Evolutionary conservation across 2,329 filamentous ascomycete genomes (phyloP).

Genomic region (Fusarium cicatricum): DNA sequence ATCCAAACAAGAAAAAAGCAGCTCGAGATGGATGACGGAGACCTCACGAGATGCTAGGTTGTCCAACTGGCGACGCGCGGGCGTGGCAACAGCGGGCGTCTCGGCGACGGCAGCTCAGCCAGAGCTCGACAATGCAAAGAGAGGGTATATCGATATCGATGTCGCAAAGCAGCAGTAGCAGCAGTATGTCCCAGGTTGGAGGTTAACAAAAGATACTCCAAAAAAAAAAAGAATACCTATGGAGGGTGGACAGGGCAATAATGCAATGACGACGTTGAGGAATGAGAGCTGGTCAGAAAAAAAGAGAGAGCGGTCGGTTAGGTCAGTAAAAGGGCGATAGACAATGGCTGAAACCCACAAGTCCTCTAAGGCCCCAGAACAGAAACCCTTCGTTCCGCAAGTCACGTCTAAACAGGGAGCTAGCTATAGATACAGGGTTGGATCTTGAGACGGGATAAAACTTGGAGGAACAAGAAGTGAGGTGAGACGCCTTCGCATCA

Average conservation of each 20-base stretch:
- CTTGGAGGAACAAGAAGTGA: constrained; percentile 25
- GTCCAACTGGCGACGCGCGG: constrained; percentile 14
- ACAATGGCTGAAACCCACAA: constrained; percentile 34
- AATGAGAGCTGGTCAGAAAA: constrained; percentile 27
- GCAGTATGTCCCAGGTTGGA: neutral
- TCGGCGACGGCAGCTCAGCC: constrained; percentile 15
- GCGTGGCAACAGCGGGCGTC: constrained; percentile 15
- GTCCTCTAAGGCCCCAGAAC: constrained; percentile 19
- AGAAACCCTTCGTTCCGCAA: constrained; percentile 12
- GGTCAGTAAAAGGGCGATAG: constrained; percentile 36
- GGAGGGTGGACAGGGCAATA: constrained; percentile 13
- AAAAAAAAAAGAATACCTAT: constrained; percentile 11
- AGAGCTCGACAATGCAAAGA: constrained; percentile 27
- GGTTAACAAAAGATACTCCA: constrained; percentile 26
- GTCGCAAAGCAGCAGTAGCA: neutral
- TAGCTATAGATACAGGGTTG: constrained; percentile 8
- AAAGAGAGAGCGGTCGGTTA: constrained; percentile 36
- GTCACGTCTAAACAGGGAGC: constrained; percentile 29
- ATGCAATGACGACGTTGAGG: constrained; percentile 26
- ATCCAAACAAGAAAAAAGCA: neutral
- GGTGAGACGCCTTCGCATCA: constrained; percentile 25
- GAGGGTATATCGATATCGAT: constrained; percentile 7
- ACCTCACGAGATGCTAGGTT: constrained; percentile 19
- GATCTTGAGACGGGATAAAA: constrained; percentile 9
- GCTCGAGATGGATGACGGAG: neutral